phyloP scores from a whole-genome alignment of 1,284 basidiomycete genomes.

The Uromyces viciae-fabae region DNA sequence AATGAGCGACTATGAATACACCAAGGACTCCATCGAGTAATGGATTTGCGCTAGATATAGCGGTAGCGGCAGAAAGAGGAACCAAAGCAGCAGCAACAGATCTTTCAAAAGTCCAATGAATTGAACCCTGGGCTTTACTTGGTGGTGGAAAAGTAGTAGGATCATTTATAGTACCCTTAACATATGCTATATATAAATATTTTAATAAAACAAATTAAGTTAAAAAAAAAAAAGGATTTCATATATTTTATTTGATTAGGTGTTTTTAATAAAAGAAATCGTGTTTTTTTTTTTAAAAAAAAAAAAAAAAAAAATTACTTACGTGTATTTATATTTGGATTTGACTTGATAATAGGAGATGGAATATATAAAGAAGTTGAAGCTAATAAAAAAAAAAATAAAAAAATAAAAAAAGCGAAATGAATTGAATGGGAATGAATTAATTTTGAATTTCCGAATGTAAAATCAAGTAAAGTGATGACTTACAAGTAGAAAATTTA shows the following conservation, averaged over 20 bases:
- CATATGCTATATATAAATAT: conserved; percentile 64
- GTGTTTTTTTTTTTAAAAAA: too few species aligned
- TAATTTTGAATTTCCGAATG: too few species aligned
- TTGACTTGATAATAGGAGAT: conserved; percentile 11
- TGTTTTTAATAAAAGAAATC: not conserved
- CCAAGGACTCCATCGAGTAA: conserved; percentile 83
- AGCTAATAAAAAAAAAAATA: too few species aligned
- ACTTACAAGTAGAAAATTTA: too few species aligned
- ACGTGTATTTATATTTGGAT: conserved; percentile 13
- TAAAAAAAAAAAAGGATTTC: not conserved
- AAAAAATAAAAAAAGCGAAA: too few species aligned
- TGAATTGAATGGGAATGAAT: too few species aligned
- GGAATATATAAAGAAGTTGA: too few species aligned
- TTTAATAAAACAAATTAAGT: not conserved
- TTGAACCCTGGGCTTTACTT: conserved; percentile 77
- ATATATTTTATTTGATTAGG: not conserved
- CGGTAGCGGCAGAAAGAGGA: conserved; percentile 67
- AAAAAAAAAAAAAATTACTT: not conserved
- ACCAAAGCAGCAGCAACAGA: conserved; percentile 80
- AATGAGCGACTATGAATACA: conserved; percentile 82
- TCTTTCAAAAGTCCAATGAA: conserved; percentile 98
- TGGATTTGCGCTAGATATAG: conserved; percentile 59
- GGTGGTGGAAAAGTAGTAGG: conserved; percentile 81
- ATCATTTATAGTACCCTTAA: conserved; percentile 92
- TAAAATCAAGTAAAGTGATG: too few species aligned